Evolutionary conservation across 2,329 filamentous ascomycete species (phyloP).

Genomic region (Fusarium sp.): DNA sequence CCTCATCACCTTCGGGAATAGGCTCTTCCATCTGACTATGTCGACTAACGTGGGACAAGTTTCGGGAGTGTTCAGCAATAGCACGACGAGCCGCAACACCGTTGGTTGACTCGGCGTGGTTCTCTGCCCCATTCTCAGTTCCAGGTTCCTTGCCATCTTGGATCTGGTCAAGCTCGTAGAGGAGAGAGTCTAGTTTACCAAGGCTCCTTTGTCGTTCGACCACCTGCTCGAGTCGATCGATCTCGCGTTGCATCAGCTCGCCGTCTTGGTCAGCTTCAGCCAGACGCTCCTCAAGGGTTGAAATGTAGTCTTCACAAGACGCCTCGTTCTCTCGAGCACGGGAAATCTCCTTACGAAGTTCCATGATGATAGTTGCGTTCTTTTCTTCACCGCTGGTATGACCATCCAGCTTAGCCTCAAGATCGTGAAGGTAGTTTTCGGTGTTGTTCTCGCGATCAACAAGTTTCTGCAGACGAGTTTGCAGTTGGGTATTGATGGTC

Average conservation of each 20-base stretch:
- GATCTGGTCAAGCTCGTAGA: slow-evolving; percentile 88
- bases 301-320: slow-evolving; percentile 95
- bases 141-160: slow-evolving; percentile 65
- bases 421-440: slow-evolving; percentile 90
- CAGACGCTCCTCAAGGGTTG: slow-evolving; percentile 92
- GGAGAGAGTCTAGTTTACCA: slow-evolving; percentile 90
- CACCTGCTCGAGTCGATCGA: slow-evolving; percentile 92
- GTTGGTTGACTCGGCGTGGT: slow-evolving; percentile 49
- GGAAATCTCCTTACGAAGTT: slow-evolving; percentile 90
- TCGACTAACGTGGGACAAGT: slow-evolving; percentile 64
- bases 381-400: slow-evolving; percentile 93
- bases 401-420: slow-evolving; percentile 90
- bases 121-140: slow-evolving; percentile 41
- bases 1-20: slow-evolving; percentile 65
- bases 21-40: slow-evolving; percentile 65
- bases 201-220: slow-evolving; percentile 95
- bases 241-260: slow-evolving; percentile 96
- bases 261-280: slow-evolving; percentile 96
- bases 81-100: slow-evolving; percentile 57
- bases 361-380: slow-evolving; percentile 84
- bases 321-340: slow-evolving; percentile 90
- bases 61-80: slow-evolving; percentile 64
- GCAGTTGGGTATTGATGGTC: slow-evolving; percentile 89
- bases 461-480: slow-evolving; percentile 89
- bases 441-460: slow-evolving; percentile 92